Base-by-base conservation (phyloP, 2,329 filamentous ascomycete genomes). In the Alternaria sp. region DNA sequence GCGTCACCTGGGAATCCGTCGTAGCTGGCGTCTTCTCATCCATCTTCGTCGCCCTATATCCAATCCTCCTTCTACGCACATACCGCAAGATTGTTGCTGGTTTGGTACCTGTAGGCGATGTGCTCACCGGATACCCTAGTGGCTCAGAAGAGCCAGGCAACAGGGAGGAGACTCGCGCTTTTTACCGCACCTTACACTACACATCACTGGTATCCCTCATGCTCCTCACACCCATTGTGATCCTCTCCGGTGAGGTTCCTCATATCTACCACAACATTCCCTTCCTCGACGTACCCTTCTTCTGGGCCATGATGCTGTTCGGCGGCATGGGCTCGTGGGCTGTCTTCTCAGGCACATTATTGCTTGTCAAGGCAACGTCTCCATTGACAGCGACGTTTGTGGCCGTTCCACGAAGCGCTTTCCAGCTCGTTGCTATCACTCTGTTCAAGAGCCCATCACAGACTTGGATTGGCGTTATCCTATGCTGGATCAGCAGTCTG, bases 251-350 rank as follows among this genome's bases (percentile, higher is more conserved):
- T 32, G 84, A 86, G 54, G 66, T 85, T 2, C 69, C 73, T 5
- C 78, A 83, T 57, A 85, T 86, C 34, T 77, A 78, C 54, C 80
- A 82, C 18, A 85, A 86, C 61, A 85, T 85, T 57, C 85, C 85
- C 55, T 83, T 85, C 72, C 78, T 86, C 11, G 84, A 86, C 59
- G 82, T 85, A 1, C 83, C 83, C 3, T 86, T 83, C 71, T 85
- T 85, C 74, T 86, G 84, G 84, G 74, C 86, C 43, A 82, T 86
- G 79, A 81, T 83, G 40, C 66, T 81, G 4, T 83, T 83, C 57
- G 83, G 82, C 3, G 82, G 82, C 2, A 70, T 84, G 7, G 82
- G 81, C 4, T 80, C 77, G 0, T 84, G 81, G 73, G 80, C 82
- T 5, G 81, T 85, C 5, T 85, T 86, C 61, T 78, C 77, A 3